Evolutionary conservation across 352 stramenopile genomes (phyloP).

Genomic region (Phytophthora syringae): DNA sequence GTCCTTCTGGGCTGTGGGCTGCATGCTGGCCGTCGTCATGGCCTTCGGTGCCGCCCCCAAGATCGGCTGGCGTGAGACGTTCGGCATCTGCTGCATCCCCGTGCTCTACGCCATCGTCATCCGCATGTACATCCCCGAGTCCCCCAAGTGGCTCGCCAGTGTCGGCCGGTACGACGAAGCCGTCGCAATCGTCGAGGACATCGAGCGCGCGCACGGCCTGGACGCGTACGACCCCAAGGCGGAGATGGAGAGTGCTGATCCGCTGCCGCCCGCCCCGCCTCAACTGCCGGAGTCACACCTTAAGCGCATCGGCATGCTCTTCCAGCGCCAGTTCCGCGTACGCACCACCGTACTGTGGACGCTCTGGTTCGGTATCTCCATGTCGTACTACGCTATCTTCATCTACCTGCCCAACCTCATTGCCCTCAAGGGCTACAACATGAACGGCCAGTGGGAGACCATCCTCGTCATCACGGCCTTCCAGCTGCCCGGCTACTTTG

Average conservation of each 20-base stretch:
- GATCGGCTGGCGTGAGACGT: conserved; percentile 70
- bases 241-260: conserved; percentile 34
- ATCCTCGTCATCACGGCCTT: conserved; percentile 71
- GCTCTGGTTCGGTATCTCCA: conserved; percentile 72
- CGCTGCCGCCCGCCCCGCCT: conserved; percentile 2
- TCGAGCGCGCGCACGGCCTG: conserved; percentile 59
- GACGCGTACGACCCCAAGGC: conserved; percentile 50
- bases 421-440: conserved; percentile 62
- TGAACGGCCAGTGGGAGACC: conserved; percentile 57
- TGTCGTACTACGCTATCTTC: conserved; percentile 79
- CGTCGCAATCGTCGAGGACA: conserved; percentile 57
- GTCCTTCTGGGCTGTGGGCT: conserved; percentile 67
- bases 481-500: conserved; percentile 70
- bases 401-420: conserved; percentile 65
- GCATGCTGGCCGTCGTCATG: conserved; percentile 62
- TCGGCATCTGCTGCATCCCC: conserved; percentile 57
- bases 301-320: conserved; percentile 63
- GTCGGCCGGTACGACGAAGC: conserved; percentile 70
- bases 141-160: conserved; percentile 75
- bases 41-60: conserved; percentile 52
- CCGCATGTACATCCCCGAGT: conserved; percentile 62
- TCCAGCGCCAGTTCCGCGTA: conserved; percentile 53
- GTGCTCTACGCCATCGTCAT: conserved; percentile 63
- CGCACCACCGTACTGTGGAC: conserved; percentile 70
- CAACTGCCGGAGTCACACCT: conserved; percentile 53